Evolutionary conservation across 2,329 filamentous ascomycete genomes (phyloP), one percentile per base, ranked within the genome.

Genomic region (Penicillium sp.): DNA sequence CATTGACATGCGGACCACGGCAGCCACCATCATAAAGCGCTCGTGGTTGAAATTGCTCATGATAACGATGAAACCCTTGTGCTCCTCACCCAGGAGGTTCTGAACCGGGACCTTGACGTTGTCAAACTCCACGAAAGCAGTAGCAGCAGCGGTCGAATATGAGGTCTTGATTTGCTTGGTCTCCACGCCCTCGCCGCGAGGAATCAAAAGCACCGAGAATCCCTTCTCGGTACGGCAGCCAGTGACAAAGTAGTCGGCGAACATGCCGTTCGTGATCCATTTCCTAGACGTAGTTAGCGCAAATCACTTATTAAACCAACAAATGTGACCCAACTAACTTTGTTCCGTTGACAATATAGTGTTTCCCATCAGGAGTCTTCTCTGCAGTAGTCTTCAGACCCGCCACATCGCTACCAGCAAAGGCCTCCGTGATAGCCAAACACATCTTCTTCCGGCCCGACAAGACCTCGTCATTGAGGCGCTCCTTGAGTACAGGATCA

Each of bases 1-100:
- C 59, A 89, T 82, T 51, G 80, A 84, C 73, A 82, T 80, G 48
- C 88, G 85, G 56, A 87, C 80, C 4, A 86, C 84, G 48, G 77
- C 84, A 62, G 84, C 86, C 54, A 80, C 79, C 87, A 92, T 90
- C 75, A 82, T 87, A 81, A 88, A 91, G 32, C 89, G 82, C 77
- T 91, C 89, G 75, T 94, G 89, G 79, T 94, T 94, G 78, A 95
- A 95, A 77, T 95, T 95, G 75, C 83, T 85, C 68, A 94, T 81
- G 68, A 95, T 90, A 31, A 94, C 89, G 58, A 87, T 82, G 68
- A 95, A 92, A 7, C 91, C 91, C 77, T 93, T 89, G 79, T 94
- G 85, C 75, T 95, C 90, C 68, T 89, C 79, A 58, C 91, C 91
- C 6, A 96, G 78, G 16, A 95, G 77, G 72, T 94, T 86, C 68